Base-by-base conservation (phyloP, 108 stramenopile genomes). In the Thalassiosira profunda region DNA sequence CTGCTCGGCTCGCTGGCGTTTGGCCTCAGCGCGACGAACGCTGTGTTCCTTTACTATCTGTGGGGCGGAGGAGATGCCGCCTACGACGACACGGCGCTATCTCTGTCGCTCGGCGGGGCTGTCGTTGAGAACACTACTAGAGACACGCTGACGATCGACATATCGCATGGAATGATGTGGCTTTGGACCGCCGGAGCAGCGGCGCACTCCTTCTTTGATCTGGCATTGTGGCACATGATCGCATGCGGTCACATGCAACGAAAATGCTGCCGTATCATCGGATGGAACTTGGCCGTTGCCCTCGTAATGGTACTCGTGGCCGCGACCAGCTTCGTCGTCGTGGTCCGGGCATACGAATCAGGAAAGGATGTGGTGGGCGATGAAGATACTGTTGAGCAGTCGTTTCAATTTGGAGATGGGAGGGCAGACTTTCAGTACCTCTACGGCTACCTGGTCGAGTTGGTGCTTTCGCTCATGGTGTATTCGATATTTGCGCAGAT, bases 181-280 rank as follows among this genome's bases (percentile, higher is more conserved):
- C 47, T 93, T 21, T 82, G 86, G 80, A 93, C 92, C 24, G 47
- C 87, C 8, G 92, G 92, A 18, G 76, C 87, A 48, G 70, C 47
- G 1, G 51, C 82, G 18, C 88, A 93, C 73, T 54, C 85, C 1
- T 14, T 76, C 4, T 90, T 83, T 58, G 88, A 90, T 63, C 56
- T 82, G 11, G 54, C 57, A 11, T 63, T 88, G 5, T 93, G 92
- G 92, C 70, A 65, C 28, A 51, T 90, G 48, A 55, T 82, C 11
- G 87, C 87, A 6, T 93, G 89, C 56, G 63, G 66, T 8, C 87
- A 51, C 21, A 51, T 25, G 26, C 29, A 20, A 10, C 17, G 17
- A 4, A 47, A 46, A 23, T 42, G 72, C 5, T 65, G 66, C 44
- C 76, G 30, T 12, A 64, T 69, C 28, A 48, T 58, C 45, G 88